These are phyloP conservation scores for Capsicum pubescens DNA, from an alignment of 257 asterid genomes.

Conservation along the genomic window DNA sequence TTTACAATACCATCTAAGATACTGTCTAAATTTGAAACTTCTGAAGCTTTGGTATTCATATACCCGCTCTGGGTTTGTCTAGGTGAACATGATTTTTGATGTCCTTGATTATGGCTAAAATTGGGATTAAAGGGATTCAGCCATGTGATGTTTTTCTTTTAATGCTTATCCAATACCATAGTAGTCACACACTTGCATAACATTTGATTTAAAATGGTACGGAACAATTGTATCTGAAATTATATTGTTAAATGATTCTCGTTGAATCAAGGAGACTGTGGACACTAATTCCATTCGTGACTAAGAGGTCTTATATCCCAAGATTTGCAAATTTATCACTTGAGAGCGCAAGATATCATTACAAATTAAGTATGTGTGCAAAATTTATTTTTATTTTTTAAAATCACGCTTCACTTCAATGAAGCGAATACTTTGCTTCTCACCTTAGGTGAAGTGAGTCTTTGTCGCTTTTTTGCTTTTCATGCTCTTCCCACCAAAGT, in stretches of 20 bases:
- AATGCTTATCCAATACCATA: constrained; percentile 3
- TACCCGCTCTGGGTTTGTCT: background rate
- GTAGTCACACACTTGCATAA: background rate
- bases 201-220: background rate
- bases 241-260: background rate
- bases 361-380: no score
- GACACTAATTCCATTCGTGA: constrained; percentile 15
- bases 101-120: background rate
- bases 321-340: background rate
- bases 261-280: constrained; percentile 13
- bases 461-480: no score
- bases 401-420: no score
- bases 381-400: no score
- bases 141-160: background rate
- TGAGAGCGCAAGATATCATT: constrained; percentile 11
- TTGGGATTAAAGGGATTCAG: background rate
- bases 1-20: background rate
- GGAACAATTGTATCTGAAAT: constrained; percentile 13
- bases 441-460: no score
- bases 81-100: background rate
- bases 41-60: background rate
- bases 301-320: background rate
- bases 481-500: no score
- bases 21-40: background rate
- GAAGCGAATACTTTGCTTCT: no score